Conservation (phyloP, 2,329 filamentous ascomycete genomes). For the Teratosphaeria destructans region DNA sequence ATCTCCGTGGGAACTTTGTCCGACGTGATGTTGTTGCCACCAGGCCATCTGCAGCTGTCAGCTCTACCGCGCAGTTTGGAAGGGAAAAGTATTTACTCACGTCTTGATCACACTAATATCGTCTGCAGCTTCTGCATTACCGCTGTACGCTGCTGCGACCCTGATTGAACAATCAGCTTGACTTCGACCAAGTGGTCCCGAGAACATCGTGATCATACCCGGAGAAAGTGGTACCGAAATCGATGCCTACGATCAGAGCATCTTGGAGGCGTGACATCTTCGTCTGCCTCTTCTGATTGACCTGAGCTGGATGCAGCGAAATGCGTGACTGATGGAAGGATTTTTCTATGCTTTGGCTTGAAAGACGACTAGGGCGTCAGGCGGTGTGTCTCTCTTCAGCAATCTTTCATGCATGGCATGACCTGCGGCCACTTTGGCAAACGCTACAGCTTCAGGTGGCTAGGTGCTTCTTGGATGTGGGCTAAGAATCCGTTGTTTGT, state of each 20-base stretch:
- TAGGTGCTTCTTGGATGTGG: too few species aligned
- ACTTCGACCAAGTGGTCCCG: too few species aligned
- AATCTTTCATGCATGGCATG: too few species aligned
- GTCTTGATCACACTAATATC: constrained; percentile 71
- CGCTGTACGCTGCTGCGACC: constrained; percentile 34
- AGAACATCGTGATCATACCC: constrained; percentile 28
- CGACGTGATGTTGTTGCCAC: constrained; percentile 68
- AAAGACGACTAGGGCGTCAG: too few species aligned
- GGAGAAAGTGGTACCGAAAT: constrained; percentile 72
- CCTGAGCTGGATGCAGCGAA: too few species aligned
- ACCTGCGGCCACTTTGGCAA: too few species aligned
- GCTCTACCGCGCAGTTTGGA: not conserved
- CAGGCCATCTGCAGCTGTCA: constrained; percentile 47
- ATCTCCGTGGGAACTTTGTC: constrained; percentile 76
- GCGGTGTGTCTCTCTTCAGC: too few species aligned
- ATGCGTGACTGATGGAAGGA: too few species aligned
- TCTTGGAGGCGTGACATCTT: constrained; percentile 28
- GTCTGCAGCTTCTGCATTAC: constrained; percentile 46
- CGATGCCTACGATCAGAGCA: constrained; percentile 62
- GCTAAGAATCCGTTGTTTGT: too few species aligned
- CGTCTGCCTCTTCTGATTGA: too few species aligned
- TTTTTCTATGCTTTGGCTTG: too few species aligned
- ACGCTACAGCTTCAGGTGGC: too few species aligned
- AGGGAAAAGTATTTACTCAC: not conserved
- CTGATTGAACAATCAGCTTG: not conserved